phyloP scores from a whole-genome alignment of 2,329 filamentous ascomycete species.

The Thermothelomyces thermophilus region DNA sequence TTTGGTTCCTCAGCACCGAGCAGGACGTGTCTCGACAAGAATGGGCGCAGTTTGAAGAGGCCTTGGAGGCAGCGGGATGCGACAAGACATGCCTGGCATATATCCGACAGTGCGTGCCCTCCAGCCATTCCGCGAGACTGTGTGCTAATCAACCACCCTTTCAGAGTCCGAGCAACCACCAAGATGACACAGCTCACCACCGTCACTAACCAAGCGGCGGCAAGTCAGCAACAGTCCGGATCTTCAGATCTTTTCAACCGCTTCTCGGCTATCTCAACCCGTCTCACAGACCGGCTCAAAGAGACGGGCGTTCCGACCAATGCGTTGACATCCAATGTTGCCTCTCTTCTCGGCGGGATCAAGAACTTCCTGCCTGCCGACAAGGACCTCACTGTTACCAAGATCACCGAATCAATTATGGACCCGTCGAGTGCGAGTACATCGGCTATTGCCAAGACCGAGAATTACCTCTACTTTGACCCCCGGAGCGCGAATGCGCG shows the following conservation, averaged over 20 bases:
- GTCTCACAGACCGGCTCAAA: constrained; percentile 88
- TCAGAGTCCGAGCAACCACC: constrained; percentile 78
- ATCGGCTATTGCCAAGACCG: constrained; percentile 90
- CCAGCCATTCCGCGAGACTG: background rate
- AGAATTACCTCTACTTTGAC: constrained; percentile 96
- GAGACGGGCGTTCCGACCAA: constrained; percentile 71
- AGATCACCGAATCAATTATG: constrained; percentile 98
- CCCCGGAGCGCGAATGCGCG: constrained; percentile 87
- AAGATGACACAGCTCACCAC: constrained; percentile 98
- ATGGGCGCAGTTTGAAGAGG: constrained; percentile 79
- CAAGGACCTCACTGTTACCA: constrained; percentile 91
- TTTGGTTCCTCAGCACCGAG: constrained; percentile 94
- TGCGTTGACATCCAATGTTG: constrained; percentile 71
- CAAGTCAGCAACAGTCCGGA: constrained; percentile 50
- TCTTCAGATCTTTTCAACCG: constrained; percentile 83
- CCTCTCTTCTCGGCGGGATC: constrained; percentile 88
- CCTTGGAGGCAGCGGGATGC: constrained; percentile 66
- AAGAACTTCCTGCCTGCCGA: constrained; percentile 98
- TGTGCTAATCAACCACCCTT: constrained; percentile 3
- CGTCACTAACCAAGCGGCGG: constrained; percentile 65
- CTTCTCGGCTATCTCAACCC: constrained; percentile 85
- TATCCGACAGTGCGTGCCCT: constrained; percentile 63
- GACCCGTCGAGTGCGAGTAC: constrained; percentile 85
- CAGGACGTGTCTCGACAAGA: constrained; percentile 77
- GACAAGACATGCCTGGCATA: constrained; percentile 77